These are phyloP conservation scores for Rhizophagus sp. DNA, from an alignment of 192 early-diverging fungal genomes.

Conservation along the genomic window DNA sequence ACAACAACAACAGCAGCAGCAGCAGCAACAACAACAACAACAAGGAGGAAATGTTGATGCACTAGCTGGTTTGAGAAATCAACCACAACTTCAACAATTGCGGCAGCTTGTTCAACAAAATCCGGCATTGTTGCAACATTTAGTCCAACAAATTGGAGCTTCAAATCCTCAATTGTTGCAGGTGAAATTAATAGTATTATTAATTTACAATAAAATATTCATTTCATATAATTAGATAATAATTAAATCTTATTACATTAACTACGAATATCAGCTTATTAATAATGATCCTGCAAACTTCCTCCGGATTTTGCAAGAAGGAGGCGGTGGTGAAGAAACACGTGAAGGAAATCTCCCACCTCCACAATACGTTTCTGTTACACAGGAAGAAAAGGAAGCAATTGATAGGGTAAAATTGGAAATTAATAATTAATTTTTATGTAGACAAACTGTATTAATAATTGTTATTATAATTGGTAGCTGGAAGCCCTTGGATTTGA, in stretches of 20 bases:
- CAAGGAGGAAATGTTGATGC: constrained; percentile 43
- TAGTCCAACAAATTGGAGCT: constrained; percentile 81
- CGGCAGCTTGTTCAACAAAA: constrained; percentile 84
- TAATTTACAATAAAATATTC: not conserved
- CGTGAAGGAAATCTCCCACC: constrained; percentile 43
- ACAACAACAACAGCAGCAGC: constrained; percentile 36
- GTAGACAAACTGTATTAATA: not conserved
- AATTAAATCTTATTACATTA: not conserved
- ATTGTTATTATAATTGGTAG: constrained; percentile 34
- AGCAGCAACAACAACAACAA: constrained; percentile 34
- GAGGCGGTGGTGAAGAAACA: constrained; percentile 56
- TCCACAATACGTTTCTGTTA: constrained; percentile 75
- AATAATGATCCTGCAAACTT: constrained; percentile 78
- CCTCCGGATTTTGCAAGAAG: constrained; percentile 69
- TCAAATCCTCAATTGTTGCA: constrained; percentile 83
- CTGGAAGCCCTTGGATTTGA: constrained; percentile 87
- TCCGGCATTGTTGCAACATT: constrained; percentile 82
- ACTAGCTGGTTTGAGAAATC: constrained; percentile 63
- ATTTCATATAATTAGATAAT: constrained; percentile 21
- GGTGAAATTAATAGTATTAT: constrained; percentile 22
- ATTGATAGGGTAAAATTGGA: constrained; percentile 68
- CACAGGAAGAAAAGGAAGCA: constrained; percentile 86
- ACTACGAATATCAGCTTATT: constrained; percentile 49
- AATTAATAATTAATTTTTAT: not conserved
- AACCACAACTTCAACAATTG: constrained; percentile 91